Evolutionary conservation across 2,329 filamentous ascomycete genomes (phyloP).

Genomic region (Talaromyces sp.): DNA sequence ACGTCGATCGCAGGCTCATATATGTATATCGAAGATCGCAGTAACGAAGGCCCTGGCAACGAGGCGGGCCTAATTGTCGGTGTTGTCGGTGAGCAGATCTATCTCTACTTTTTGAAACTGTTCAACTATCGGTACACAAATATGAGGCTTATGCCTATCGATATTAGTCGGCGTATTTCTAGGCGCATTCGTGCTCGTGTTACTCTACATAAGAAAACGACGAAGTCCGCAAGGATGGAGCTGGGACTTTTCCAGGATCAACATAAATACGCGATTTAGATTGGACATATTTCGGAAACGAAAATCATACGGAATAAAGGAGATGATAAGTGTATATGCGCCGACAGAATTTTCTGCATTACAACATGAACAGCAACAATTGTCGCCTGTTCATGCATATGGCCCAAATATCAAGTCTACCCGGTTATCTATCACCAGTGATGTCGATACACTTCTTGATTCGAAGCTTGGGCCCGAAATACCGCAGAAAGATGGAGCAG

Average conservation of each 20-base stretch:
- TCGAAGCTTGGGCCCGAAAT: background rate
- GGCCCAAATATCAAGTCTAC: background rate
- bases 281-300: background rate
- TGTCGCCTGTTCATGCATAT: background rate
- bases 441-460: background rate
- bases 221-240: background rate
- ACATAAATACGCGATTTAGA: background rate
- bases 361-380: background rate
- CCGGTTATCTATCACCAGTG: background rate
- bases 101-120: background rate
- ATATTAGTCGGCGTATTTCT: background rate
- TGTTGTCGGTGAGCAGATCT: background rate
- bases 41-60: background rate
- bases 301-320: background rate
- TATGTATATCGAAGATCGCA: background rate
- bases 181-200: background rate
- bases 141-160: background rate
- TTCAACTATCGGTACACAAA: background rate
- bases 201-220: slow-evolving; percentile 4
- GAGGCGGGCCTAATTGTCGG: slow-evolving; percentile 1
- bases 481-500: background rate
- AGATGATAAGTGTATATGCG: background rate
- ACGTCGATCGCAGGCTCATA: background rate
- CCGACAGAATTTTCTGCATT: background rate
- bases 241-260: background rate